Percentiles rank a stretch among this genome's conserved stretches.
These are phyloP conservation scores for Linderina pennispora DNA, from an alignment of 192 early-diverging fungal genomes.

Conservation along the genomic window DNA sequence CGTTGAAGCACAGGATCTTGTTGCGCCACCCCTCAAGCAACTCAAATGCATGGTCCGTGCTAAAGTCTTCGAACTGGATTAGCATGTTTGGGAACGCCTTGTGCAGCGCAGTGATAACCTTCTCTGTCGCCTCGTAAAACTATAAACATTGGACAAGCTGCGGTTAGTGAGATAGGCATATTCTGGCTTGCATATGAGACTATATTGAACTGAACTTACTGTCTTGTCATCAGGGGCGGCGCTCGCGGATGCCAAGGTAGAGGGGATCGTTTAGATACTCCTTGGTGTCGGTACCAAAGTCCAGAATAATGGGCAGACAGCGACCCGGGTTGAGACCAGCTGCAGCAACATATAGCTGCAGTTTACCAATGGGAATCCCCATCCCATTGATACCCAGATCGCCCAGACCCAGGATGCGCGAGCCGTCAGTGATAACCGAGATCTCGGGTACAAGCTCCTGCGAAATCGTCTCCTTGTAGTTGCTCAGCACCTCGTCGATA, in stretches of 20 bases:
- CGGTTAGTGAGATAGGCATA: too few species aligned
- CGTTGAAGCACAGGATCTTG: slow-evolving; percentile 85
- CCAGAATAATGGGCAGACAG: slow-evolving; percentile 84
- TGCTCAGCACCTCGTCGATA: slow-evolving; percentile 62
- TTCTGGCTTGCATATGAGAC: too few species aligned
- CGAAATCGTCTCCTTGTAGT: slow-evolving; percentile 60
- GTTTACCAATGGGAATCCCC: slow-evolving; percentile 91
- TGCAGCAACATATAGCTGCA: slow-evolving; percentile 78
- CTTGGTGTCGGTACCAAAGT: slow-evolving; percentile 84
- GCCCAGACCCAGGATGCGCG: slow-evolving; percentile 86
- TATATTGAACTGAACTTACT: slow-evolving; percentile 16
- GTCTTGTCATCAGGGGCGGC: slow-evolving; percentile 52
- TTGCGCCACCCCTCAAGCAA: slow-evolving; percentile 73
- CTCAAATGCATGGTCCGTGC: slow-evolving; percentile 86
- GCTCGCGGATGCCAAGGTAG: slow-evolving; percentile 70
- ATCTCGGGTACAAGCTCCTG: slow-evolving; percentile 65
- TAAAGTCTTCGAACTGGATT: slow-evolving; percentile 97
- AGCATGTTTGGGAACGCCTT: slow-evolving; percentile 71
- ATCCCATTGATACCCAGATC: slow-evolving; percentile 90
- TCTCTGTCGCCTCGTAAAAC: slow-evolving; percentile 73
- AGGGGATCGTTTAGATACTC: slow-evolving; percentile 72
- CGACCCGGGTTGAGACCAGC: slow-evolving; percentile 77
- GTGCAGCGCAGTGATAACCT: slow-evolving; percentile 61
- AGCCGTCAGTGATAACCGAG: slow-evolving; percentile 87
- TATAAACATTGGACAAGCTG: too few species aligned